Evolutionary conservation across 108 stramenopile species (phyloP).

Genomic region (Nitzschia palea): DNA sequence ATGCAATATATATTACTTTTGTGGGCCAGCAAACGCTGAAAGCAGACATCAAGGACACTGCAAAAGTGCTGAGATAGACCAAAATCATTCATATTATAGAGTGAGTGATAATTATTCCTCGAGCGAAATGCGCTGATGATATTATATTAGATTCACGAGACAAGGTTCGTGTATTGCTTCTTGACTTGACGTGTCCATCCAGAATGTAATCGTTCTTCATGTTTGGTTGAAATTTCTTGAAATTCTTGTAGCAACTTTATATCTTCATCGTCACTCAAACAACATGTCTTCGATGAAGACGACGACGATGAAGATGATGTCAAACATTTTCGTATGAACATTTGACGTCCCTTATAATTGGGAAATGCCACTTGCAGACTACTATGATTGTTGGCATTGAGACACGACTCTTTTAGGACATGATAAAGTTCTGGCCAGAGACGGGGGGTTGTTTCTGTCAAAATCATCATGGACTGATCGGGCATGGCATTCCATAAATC

Average conservation of each 20-base stretch:
- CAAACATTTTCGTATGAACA: background rate
- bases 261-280: background rate
- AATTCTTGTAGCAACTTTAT: slow-evolving; percentile 2
- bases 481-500: slow-evolving; percentile 43
- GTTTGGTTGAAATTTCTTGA: background rate
- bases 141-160: background rate
- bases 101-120: no score
- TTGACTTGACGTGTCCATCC: slow-evolving; percentile 18
- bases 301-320: no score
- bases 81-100: no score
- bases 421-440: slow-evolving; percentile 60
- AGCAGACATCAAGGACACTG: no score
- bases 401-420: background rate
- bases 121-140: no score
- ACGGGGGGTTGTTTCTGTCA: slow-evolving; percentile 56
- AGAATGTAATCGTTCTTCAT: slow-evolving; percentile 13
- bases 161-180: background rate
- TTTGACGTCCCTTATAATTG: background rate
- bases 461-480: slow-evolving; percentile 42
- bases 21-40: no score
- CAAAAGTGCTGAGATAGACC: no score
- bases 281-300: background rate
- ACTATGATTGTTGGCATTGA: background rate
- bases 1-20: background rate
- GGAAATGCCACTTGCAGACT: slow-evolving; percentile 10